Evolutionary conservation across 345 rosid species (phyloP), one percentile per base, ranked within the genome.

Genomic region (Moricandia arvensis): DNA sequence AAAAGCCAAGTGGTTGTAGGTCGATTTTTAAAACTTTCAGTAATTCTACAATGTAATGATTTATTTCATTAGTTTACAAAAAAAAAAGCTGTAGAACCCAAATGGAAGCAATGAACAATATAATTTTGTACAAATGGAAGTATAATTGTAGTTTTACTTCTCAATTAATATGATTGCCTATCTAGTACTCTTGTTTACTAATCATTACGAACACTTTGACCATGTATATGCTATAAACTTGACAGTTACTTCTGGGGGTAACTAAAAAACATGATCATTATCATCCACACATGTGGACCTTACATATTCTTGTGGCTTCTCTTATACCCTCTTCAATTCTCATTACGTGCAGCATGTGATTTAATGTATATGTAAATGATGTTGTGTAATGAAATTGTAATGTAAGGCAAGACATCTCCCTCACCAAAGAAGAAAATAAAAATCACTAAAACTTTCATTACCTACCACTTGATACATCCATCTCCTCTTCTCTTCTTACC

Each of bases 381-480:
- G 11, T 51, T 68, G 38, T 33, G 51, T 59, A 59, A 67, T 59
- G 62, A 59, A 68, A 49, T 34, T 68, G 69, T 18, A 60, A 75
- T 60, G 74, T 12, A 75, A 75, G 63, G 62, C 79, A 61, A 68
- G 63, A 60, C 55, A 68, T 76, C 74, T 68, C 74, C 63, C 64
- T 33, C 68, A 45, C 74, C 12, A 60, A 45, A 45, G 31, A 68
- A 60, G 59, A 13, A 33, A 4, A n/a, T n/a, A 45, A 34, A 10
- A 59, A 30, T 18, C 18, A 63, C 29, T 65, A 10, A 45, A 55
- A 21, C 2, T 59, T 87, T 83, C 86, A 76, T 75, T 85, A 93
- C 97, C 98, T 77, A 89, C 85, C 89, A 53, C 89, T 47, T 86
- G 95, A 90, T 79, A 87, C 81, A 86, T 85, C 89, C 89, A 77